Conservation (phyloP, 2,329 filamentous ascomycete species). For the Phoma sp. region DNA sequence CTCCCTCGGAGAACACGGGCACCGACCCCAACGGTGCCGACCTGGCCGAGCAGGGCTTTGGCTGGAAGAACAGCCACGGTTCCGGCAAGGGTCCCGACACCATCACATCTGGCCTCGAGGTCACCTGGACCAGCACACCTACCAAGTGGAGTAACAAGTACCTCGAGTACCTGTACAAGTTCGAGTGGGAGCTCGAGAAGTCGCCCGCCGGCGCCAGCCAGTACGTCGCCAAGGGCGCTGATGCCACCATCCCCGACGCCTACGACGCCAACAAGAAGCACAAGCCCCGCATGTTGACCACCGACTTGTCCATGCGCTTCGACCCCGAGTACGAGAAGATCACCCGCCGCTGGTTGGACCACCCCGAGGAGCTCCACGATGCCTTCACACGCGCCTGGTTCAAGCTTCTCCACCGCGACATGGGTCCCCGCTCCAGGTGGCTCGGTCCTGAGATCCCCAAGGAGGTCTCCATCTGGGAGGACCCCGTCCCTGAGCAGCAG, state of each 20-base stretch:
- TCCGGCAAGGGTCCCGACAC: conserved; percentile 73
- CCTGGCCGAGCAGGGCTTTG: conserved; percentile 72
- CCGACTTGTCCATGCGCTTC: conserved; percentile 73
- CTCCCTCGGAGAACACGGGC: conserved; percentile 67
- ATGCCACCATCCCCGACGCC: conserved; percentile 72
- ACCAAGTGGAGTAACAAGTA: conserved; percentile 78
- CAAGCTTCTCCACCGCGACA: conserved; percentile 82
- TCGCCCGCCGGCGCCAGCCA: conserved; percentile 78
- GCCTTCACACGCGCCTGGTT: conserved; percentile 79
- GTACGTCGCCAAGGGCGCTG: conserved; percentile 74
- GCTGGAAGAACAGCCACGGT: conserved; percentile 71
- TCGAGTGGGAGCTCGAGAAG: conserved; percentile 78
- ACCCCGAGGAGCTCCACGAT: conserved; percentile 72
- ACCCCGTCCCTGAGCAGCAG: conserved; percentile 68
- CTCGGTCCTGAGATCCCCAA: conserved; percentile 75
- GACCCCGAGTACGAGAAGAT: conserved; percentile 80
- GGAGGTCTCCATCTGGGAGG: conserved; percentile 76
- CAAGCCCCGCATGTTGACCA: conserved; percentile 77
- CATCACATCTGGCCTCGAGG: conserved; percentile 79
- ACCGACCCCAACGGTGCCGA: conserved; percentile 69
- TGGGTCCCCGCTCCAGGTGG: conserved; percentile 74
- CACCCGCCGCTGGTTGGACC: conserved; percentile 69
- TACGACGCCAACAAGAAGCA: conserved; percentile 75
- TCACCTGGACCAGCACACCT: conserved; percentile 79
- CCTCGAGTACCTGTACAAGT: conserved; percentile 78